A percentile compares a stretch with the other conserved stretches of the same genome.
phyloP scores from a whole-genome alignment of 1,139 yeast genomes.

The Hyphopichia khmerensis region DNA sequence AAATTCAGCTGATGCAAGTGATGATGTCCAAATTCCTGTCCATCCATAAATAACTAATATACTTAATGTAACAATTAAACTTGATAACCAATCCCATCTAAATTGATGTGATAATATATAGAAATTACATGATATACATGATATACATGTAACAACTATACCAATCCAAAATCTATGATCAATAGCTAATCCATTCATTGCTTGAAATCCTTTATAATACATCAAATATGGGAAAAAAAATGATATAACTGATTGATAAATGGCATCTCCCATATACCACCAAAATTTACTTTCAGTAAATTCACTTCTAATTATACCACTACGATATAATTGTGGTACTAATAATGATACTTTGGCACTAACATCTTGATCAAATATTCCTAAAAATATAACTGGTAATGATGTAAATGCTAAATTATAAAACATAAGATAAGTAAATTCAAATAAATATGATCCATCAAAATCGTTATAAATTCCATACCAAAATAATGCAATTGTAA shows the following conservation, averaged over 20 bases:
- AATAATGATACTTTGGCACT: constrained; percentile 74
- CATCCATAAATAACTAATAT: constrained; percentile 71
- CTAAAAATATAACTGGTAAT: constrained; percentile 86
- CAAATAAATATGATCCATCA: constrained; percentile 90
- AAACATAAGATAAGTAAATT: constrained; percentile 88
- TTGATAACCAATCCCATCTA: constrained; percentile 92
- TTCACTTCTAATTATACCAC: constrained; percentile 80
- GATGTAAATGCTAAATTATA: constrained; percentile 95
- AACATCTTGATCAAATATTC: constrained; percentile 92
- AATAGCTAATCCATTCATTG: constrained; percentile 60
- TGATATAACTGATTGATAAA: constrained; percentile 81
- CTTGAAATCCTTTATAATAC: constrained; percentile 54
- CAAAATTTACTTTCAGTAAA: constrained; percentile 81
- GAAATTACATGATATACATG: constrained; percentile 76
- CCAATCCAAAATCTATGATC: constrained; percentile 91
- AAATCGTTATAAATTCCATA: constrained; percentile 81
- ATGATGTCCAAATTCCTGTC: constrained; percentile 85
- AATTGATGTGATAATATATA: constrained; percentile 80
- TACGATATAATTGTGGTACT: constrained; percentile 87
- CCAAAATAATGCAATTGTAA: constrained; percentile 89
- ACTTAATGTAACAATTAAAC: constrained; percentile 61
- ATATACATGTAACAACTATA: constrained; percentile 71
- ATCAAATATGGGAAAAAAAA: constrained; percentile 85
- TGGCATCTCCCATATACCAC: constrained; percentile 82
- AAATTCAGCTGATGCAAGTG: constrained; percentile 60